Base-by-base conservation (phyloP, 2,329 filamentous ascomycete species). In the Daldinia sp. region DNA sequence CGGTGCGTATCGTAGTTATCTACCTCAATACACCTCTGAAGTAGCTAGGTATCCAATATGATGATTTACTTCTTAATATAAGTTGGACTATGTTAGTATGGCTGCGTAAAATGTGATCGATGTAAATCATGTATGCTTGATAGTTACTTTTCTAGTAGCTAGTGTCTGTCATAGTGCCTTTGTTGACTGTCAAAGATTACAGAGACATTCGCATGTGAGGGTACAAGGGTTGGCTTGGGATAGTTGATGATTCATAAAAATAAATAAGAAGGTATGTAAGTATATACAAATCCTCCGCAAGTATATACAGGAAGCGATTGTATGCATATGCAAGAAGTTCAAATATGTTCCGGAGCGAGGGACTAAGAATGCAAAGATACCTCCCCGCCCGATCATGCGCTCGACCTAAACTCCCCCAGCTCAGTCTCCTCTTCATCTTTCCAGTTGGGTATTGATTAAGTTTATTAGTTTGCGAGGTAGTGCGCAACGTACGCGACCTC, bases 401-500 rank as follows among this genome's bases (percentile, higher is more conserved):
- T 17, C 9, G n/a, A 41, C 23, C 34, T 5, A 23, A 45, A 30
- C 60, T 55, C 55, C 56, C 25, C 48, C n/a, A 43, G 13, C 27
- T 35, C 10, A 32, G 32, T 35, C 25, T 32, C 34, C 41, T 45
- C 15, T n/a, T 32, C 35, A 19, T 5, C 45, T 3, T 17, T 43
- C 37, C 27, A 3, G 34, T 32, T 29, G 11, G 17, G 17, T 45
- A 30, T n/a, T 15, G n/a, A n/a, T n/a, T 39, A 4, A 17, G 29
- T 53, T 35, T 29, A n/a, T 66, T 58, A 71, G 8, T 55, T 25
- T 10, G 72, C 67, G 29, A 71, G 34, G 66, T 75, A 75, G 0
- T 74, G 71, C 13, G 81, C 81, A 13, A 85, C 81, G 61, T 85
- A 85, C 45, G 76, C 78, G 21, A 84, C 77, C 71, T 85, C 83